phyloP scores from a whole-genome alignment of 2,329 filamentous ascomycete species.

The Paecilomyces variotii region DNA sequence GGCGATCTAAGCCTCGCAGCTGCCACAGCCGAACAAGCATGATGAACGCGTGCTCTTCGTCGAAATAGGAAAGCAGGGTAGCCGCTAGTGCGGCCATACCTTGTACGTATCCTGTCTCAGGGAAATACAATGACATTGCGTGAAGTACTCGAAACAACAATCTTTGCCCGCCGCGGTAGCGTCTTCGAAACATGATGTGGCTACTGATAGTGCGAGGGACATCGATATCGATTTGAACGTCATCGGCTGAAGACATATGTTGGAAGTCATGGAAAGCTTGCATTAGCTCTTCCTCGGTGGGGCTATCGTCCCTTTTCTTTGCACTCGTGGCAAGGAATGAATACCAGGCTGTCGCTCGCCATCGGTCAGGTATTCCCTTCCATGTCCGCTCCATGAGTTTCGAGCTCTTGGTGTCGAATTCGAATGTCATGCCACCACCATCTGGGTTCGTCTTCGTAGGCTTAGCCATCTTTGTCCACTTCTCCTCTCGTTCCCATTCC shows the following conservation, averaged over 20 bases:
- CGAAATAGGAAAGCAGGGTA: slow-evolving; percentile 90
- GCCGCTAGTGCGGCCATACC: slow-evolving; percentile 93
- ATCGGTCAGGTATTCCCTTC: slow-evolving; percentile 96
- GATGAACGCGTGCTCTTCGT: slow-evolving; percentile 87
- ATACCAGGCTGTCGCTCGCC: slow-evolving; percentile 90
- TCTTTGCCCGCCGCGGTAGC: slow-evolving; percentile 87
- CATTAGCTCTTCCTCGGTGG: slow-evolving; percentile 64
- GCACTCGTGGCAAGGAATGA: slow-evolving; percentile 79
- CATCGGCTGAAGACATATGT: slow-evolving; percentile 69
- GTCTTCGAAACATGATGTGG: slow-evolving; percentile 92
- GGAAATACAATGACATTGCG: slow-evolving; percentile 82
- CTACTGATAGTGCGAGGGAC: slow-evolving; percentile 90
- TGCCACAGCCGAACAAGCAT: slow-evolving; percentile 97
- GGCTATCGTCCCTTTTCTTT: slow-evolving; percentile 52
- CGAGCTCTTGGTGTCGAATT: slow-evolving; percentile 75
- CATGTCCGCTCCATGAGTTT: slow-evolving; percentile 87
- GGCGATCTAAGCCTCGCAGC: slow-evolving; percentile 71
- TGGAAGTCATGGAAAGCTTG: slow-evolving; percentile 66
- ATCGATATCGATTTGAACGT: slow-evolving; percentile 94
- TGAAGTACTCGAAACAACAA: slow-evolving; percentile 89
- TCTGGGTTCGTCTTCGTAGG: slow-evolving; percentile 35
- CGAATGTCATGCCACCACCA: slow-evolving; percentile 58
- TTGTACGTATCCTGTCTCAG: slow-evolving; percentile 89
- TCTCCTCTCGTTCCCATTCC: slow-evolving; percentile 55
- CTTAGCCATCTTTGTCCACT: slow-evolving; percentile 61